Conservation (phyloP, 805 yeast species). For the Hanseniaspora taiwanica region DNA sequence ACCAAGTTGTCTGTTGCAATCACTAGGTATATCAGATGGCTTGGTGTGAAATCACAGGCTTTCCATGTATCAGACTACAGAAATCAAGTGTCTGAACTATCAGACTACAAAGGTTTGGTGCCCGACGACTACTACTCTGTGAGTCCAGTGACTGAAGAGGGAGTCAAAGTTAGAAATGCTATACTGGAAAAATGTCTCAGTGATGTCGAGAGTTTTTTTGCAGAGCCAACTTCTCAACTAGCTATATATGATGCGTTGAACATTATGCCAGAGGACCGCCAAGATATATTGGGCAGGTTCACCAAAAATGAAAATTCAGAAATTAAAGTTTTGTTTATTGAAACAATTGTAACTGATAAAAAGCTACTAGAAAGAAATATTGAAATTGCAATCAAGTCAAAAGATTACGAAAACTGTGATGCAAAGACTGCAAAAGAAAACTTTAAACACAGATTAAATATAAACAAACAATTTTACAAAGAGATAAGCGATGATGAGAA, state of each 20-base stretch:
- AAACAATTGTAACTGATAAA: conserved; percentile 68
- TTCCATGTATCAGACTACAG: conserved; percentile 82
- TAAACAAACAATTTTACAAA: conserved; percentile 58
- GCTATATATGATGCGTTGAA: conserved; percentile 95
- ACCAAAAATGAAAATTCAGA: conserved; percentile 16
- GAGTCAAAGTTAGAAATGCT: conserved; percentile 38
- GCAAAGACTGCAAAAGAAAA: conserved; percentile 62
- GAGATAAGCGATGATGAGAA: conserved; percentile 46
- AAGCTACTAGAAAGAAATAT: conserved; percentile 61
- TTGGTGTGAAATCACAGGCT: conserved; percentile 85
- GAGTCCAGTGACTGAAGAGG: conserved; percentile 34
- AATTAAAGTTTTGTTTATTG: conserved; percentile 77
- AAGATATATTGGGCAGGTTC: conserved; percentile 41
- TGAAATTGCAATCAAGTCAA: conserved; percentile 72
- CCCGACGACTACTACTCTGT: conserved; percentile 63
- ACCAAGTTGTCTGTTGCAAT: conserved; percentile 85
- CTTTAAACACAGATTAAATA: conserved; percentile 57
- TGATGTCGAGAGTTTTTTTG: conserved; percentile 59
- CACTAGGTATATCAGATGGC: conserved; percentile 87
- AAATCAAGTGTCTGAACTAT: conserved; percentile 5
- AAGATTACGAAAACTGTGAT: conserved; percentile 74
- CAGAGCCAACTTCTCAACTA: conserved; percentile 74
- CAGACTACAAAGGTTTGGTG: conserved; percentile 36
- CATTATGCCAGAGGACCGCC: conserved; percentile 58
- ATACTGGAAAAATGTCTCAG: conserved; percentile 50